These are phyloP conservation scores for Millerozyma miso DNA, from an alignment of 805 yeast genomes.

Conservation along the genomic window DNA sequence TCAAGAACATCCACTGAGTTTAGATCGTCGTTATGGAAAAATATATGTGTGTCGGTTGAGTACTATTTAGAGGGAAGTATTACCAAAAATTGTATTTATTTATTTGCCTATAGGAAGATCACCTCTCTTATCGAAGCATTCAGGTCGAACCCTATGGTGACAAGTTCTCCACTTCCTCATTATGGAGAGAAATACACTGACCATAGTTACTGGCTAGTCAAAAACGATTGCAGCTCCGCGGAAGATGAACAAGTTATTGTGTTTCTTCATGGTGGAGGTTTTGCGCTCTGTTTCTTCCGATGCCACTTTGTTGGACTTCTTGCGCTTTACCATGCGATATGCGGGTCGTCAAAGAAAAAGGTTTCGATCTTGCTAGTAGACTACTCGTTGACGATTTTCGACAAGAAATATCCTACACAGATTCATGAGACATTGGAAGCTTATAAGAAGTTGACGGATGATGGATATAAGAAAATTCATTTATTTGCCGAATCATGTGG, in stretches of 20 bases:
- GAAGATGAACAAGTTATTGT: conserved; percentile 7
- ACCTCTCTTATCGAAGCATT: conserved; percentile 12
- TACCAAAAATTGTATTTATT: conserved; percentile 17
- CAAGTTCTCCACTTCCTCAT: not conserved
- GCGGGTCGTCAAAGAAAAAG: not conserved
- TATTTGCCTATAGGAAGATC: conserved; percentile 19
- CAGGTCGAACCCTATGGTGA: conserved; percentile 7
- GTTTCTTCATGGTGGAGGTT: conserved; percentile 3
- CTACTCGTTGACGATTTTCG: not conserved
- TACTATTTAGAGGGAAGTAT: conserved; percentile 23
- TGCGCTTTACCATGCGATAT: not conserved
- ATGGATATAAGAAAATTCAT: conserved; percentile 12
- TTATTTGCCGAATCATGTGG: conserved; percentile 16
- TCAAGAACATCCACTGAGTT: conserved; percentile 25
- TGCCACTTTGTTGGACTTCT: not conserved
- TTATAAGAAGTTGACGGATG: conserved; percentile 7
- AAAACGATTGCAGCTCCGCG: conserved; percentile 3
- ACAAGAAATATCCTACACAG: not conserved
- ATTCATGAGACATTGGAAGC: conserved; percentile 1
- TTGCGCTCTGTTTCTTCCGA: not conserved
- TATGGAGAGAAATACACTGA: conserved; percentile 5
- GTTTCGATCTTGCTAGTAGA: not conserved
- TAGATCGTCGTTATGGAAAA: conserved; percentile 23
- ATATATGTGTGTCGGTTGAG: conserved; percentile 22
- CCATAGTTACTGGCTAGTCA: conserved; percentile 8